Percentiles rank a stretch among this genome's conserved stretches.
Conservation (phyloP, 352 stramenopile species). For the Phytophthora pisi region DNA sequence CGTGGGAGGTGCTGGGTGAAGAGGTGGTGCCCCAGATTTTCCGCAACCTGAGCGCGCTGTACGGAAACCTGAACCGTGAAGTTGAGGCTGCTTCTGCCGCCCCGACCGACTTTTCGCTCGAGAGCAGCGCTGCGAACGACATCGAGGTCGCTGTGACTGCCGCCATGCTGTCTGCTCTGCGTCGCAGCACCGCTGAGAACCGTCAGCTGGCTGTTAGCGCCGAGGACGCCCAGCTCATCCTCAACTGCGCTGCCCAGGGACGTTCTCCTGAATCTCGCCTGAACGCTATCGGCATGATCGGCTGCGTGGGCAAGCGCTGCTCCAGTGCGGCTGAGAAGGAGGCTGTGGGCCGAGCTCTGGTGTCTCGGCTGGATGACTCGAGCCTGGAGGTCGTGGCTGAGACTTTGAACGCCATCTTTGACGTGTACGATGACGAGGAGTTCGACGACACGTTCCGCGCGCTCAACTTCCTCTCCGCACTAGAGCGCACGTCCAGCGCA, state of each 20-base stretch:
- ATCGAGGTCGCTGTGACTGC: slow-evolving; percentile 72
- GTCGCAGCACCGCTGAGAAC: slow-evolving; percentile 60
- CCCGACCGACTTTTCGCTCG: slow-evolving; percentile 42
- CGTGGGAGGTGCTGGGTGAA: slow-evolving; percentile 60
- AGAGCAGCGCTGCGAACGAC: slow-evolving; percentile 56
- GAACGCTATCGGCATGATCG: slow-evolving; percentile 81
- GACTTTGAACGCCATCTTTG: slow-evolving; percentile 86
- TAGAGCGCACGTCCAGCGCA: slow-evolving; percentile 66
- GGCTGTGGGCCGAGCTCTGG: slow-evolving; percentile 68
- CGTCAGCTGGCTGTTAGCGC: slow-evolving; percentile 54
- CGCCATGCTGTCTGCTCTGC: slow-evolving; percentile 75
- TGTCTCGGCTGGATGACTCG: slow-evolving; percentile 62
- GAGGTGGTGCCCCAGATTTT: slow-evolving; percentile 75
- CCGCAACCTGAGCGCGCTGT: slow-evolving; percentile 78
- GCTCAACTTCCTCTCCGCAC: slow-evolving; percentile 61
- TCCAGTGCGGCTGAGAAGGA: slow-evolving; percentile 70
- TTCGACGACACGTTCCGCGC: slow-evolving; percentile 78
- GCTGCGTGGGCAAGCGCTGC: slow-evolving; percentile 75
- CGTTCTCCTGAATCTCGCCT: slow-evolving; percentile 70
- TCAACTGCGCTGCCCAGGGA: slow-evolving; percentile 66
- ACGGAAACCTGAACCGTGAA: slow-evolving; percentile 64
- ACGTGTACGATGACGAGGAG: slow-evolving; percentile 84
- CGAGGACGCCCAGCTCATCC: slow-evolving; percentile 74
- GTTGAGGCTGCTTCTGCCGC: slow-evolving; percentile 18
- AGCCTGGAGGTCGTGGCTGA: slow-evolving; percentile 86